Base-by-base conservation (phyloP, 306 rosid genomes). In the Comarum palustre region DNA sequence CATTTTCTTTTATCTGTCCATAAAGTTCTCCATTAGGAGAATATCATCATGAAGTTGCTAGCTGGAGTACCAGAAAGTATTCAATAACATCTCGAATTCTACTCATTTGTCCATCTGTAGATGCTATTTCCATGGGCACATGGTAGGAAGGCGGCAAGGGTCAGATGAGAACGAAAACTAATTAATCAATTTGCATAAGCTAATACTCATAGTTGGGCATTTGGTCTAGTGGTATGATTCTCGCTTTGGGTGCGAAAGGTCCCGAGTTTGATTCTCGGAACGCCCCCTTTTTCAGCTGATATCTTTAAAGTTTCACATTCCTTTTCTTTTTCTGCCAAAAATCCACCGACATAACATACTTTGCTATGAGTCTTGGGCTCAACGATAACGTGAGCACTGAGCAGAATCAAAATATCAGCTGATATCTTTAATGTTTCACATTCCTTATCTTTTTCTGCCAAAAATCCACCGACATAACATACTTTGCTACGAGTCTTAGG, bases 221-320 rank as follows among this genome's bases (percentile, higher is more conserved):
- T 60, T 60, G 66, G 86, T 83, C 84, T 83, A 83, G 82, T 77
- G 85, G 84, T 82, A 82, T 79, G 86, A 83, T 87, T 85, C 80
- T 77, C 80, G 76, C 89, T 87, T 83, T 31, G 88, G 87, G 92
- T 79, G 85, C 84, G 70, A 85, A 87, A 85, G 82, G 90, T 85
- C 85, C 81, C 57, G 81, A 78, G 87, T 81, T 81, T 55, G 72
- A 81, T 81, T 81, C 79, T 77, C 76, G 55, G 78, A 76, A 81
- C 72, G 69, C 84, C 84, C 78, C 63, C 10, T 8, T 0, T 34
- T 34, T 32, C 1, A 6, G 36, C 8, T 0, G 0, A 36, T 36
- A 1, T 36, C 2, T 27, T 46, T 48, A 4, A 14, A 6, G 4
- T 5, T 47, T 22, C 17, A 11, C 8, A 22, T 25, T 14, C 0